These are phyloP conservation scores for Populus tomentosa DNA, from an alignment of 441 rosid genomes.

Conservation along the genomic window DNA sequence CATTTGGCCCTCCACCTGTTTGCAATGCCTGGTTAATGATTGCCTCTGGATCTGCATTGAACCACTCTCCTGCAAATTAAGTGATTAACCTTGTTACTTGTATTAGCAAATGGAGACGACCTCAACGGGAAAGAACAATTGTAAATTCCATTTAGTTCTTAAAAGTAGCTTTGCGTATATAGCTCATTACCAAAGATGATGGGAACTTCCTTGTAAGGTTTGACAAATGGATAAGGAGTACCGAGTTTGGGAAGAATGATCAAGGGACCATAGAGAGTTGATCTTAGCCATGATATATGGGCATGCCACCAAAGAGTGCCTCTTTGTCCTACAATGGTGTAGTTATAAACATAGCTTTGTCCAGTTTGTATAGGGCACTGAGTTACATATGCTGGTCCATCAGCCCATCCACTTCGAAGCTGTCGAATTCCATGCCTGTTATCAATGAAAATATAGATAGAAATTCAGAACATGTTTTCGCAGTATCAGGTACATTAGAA, in stretches of 20 bases:
- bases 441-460: neutral
- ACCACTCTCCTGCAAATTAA: neutral
- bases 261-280: neutral
- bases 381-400: neutral
- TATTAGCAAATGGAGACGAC: neutral
- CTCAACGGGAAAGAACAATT: neutral
- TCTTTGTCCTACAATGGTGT: neutral
- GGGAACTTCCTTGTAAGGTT: neutral
- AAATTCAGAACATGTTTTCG: neutral
- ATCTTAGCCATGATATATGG: neutral
- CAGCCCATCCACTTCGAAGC: neutral
- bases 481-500: neutral
- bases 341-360: neutral
- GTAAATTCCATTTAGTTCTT: neutral
- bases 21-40: neutral
- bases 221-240: neutral
- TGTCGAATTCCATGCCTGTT: neutral
- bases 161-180: neutral
- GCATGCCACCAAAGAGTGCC: neutral
- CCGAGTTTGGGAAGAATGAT: neutral
- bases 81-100: neutral
- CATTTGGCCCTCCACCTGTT: neutral
- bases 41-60: neutral
- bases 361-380: neutral
- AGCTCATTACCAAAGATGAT: neutral